phyloP scores from a whole-genome alignment of 1,284 basidiomycete genomes.

The Anthracocystis setariae region DNA sequence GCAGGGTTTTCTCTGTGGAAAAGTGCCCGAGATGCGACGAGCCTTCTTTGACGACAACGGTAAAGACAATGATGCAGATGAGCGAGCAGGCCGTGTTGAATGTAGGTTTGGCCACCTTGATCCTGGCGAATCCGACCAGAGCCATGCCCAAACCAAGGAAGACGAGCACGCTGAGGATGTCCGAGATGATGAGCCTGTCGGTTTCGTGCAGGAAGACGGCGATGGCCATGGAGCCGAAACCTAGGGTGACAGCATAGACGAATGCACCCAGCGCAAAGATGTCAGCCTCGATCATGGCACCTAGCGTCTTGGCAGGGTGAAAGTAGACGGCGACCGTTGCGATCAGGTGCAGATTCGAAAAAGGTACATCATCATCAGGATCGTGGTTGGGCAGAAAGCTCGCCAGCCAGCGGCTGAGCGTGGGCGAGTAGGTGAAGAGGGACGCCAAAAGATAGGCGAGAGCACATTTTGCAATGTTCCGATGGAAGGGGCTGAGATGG shows the following conservation, averaged over 20 bases:
- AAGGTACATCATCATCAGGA: constrained; percentile 51
- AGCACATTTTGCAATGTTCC: constrained; percentile 87
- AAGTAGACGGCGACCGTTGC: constrained; percentile 79
- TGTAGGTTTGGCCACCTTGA: constrained; percentile 86
- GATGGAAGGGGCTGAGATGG: constrained; percentile 71
- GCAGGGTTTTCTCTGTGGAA: constrained; percentile 64
- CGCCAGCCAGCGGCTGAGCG: constrained; percentile 64
- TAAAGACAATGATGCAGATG: constrained; percentile 56
- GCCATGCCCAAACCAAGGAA: constrained; percentile 82
- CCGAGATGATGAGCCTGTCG: constrained; percentile 69
- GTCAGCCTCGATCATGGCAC: constrained; percentile 90
- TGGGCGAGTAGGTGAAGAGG: constrained; percentile 87
- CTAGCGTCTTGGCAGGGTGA: constrained; percentile 77
- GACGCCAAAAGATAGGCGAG: constrained; percentile 89
- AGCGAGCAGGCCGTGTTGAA: constrained; percentile 82
- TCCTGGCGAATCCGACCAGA: constrained; percentile 83
- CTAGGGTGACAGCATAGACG: constrained; percentile 78
- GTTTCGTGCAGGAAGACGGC: constrained; percentile 69
- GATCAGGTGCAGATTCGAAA: constrained; percentile 84
- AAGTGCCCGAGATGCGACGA: constrained; percentile 73
- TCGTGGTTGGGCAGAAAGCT: constrained; percentile 59
- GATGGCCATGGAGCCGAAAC: constrained; percentile 75
- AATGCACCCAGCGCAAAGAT: constrained; percentile 79
- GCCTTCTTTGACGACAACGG: constrained; percentile 84
- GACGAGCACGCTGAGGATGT: constrained; percentile 71